These are phyloP conservation scores for Leptographium lundbergii DNA, from an alignment of 2,329 filamentous ascomycete species.

Conservation along the genomic window DNA sequence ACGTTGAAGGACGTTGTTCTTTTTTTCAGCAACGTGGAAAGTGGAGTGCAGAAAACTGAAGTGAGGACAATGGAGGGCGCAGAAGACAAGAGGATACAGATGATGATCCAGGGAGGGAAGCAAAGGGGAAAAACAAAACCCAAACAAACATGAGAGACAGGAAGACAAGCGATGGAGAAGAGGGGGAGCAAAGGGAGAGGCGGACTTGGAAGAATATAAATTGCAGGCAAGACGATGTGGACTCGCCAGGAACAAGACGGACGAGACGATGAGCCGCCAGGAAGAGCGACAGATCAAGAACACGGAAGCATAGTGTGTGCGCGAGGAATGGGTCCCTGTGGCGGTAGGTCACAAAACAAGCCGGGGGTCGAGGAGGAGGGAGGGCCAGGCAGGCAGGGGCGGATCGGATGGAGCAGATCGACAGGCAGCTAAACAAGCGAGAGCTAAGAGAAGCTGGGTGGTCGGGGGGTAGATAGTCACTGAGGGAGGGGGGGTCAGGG, in stretches of 20 bases:
- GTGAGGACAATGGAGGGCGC: not conserved
- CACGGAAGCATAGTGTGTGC: not conserved
- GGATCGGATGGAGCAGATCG: slow-evolving; percentile 1
- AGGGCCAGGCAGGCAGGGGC: not conserved
- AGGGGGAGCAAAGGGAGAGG: not conserved
- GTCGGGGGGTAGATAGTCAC: no score
- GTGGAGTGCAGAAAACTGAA: not conserved
- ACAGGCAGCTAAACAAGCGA: not conserved
- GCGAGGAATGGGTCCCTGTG: not conserved
- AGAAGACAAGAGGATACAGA: not conserved
- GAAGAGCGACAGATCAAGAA: not conserved
- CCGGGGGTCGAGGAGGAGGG: not conserved
- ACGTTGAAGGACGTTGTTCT: not conserved
- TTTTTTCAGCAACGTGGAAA: not conserved
- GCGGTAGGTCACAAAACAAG: not conserved
- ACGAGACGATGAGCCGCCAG: not conserved
- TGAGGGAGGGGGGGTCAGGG: not conserved
- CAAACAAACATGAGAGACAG: not conserved
- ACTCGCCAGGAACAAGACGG: not conserved
- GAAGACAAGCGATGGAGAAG: slow-evolving; percentile 1
- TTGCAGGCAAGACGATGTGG: not conserved
- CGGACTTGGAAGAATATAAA: slow-evolving; percentile 2
- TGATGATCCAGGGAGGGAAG: not conserved
- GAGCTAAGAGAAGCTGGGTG: not conserved
- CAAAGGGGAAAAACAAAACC: not conserved